Evolutionary conservation across 257 asterid genomes (phyloP), one percentile per base, ranked within the genome.

Genomic region (Solanum chmielewskii): DNA sequence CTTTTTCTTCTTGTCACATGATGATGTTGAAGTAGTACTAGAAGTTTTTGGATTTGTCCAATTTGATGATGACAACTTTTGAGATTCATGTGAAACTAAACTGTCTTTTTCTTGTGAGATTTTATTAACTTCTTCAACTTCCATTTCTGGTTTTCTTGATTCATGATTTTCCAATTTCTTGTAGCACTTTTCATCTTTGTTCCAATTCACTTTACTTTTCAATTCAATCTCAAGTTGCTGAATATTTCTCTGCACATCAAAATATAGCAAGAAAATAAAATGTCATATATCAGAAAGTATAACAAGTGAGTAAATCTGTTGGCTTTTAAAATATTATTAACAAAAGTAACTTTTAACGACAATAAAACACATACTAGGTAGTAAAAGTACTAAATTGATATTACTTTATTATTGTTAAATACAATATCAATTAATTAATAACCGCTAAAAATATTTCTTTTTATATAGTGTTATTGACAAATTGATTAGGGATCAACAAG

Each of bases 161-260:
- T 71, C 83, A 21, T 20, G 47, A 76, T 76, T 78, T 29, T 73
- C 86, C 18, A 81, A 44, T 49, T 39, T 74, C 85, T 90, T 78
- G 86, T 64, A 68, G 20, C 70, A 69, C 29, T 42, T 78, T 39
- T 44, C 11, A 41, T 69, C 89, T 45, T 83, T 88, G 31, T 49
- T 42, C 35, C 68, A 45, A 68, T 9, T 29, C 21, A 35, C 29
- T 11, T 74, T 83, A 2, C 15, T 87, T 88, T 85, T 78, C 23
- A 75, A 23, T 71, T 86, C 85, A 76, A 84, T 83, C 52, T 69
- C 86, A 64, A 78, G 87, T 39, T 16, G 90, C 21, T 66, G 75
- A 23, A 31, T 21, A 64, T 77, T 88, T 88, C 85, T 70, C 87
- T 85, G 25, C 25, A 44, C n/a, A 42, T 29, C 31, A 66, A 29